Base-by-base conservation (phyloP, 2,329 filamentous ascomycete species). In the Epichloe typhina region DNA sequence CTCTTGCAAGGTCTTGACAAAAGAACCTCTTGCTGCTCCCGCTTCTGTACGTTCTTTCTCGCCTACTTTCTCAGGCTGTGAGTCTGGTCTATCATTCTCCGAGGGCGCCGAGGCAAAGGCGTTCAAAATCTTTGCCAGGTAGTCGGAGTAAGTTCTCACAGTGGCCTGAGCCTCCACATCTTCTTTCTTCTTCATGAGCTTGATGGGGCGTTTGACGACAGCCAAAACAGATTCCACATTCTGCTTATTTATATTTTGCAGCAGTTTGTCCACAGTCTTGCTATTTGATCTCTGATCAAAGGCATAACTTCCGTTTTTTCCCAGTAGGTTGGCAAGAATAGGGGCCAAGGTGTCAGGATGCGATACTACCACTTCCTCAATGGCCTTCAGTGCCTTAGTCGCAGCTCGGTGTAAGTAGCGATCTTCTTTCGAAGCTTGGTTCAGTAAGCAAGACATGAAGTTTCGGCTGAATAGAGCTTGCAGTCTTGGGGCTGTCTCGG, bases 221-320 rank as follows among this genome's bases (percentile, higher is more conserved):
- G 70, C 65, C 37, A 82, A 64, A n/a, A 76, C 66, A 15, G 66
- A 64, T 51, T 78, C 72, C 21, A 82, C 72, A 36, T 83, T 78
- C 19, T 75, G 65, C 4, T 72, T 67, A 23, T 77, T 76, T 8
- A 80, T 76, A 42, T 76, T 74, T 49, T 80, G 74, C 4, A 94
- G 67, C 2, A 93, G 72, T 55, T 78, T 83, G 58, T 94, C 88
- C 1, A 95, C 71, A 0, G 88, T 91, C 67, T 91, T 95, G 2
- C 84, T 85, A 63, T 86, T 93, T 1, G 90, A 95, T 52, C 85
- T 74, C 55, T 86, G 83, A 62, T 97, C 93, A 61, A 97, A 93
- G 61, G 85, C 87, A 57, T 88, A 81, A 2, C 77, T 76, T 2
- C 87, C 86, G 53, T 83, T 72, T 47, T 80, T 78, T 38, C 80